phyloP scores from a whole-genome alignment of 371 early-diverging fungal genomes.

The Rhizopus stolonifer region DNA sequence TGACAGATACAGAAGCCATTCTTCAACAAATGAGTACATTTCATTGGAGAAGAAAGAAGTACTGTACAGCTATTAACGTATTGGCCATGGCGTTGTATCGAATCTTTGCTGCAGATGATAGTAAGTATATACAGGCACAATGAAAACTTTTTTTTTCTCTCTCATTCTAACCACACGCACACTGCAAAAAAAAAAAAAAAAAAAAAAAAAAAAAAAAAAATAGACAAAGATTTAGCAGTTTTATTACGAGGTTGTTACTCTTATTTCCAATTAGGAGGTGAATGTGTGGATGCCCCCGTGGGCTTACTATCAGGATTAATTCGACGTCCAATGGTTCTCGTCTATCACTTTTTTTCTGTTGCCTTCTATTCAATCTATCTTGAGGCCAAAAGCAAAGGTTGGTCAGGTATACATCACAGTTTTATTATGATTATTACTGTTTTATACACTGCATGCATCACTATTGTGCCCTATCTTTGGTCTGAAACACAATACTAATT shows the following conservation, averaged over 20 bases:
- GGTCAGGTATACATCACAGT: constrained; percentile 37
- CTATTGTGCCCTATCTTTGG: constrained; percentile 53
- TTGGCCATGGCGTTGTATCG: constrained; percentile 88
- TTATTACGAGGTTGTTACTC: constrained; percentile 83
- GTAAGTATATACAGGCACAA: constrained; percentile 3
- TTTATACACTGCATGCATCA: constrained; percentile 54
- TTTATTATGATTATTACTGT: constrained; percentile 49
- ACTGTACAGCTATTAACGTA: constrained; percentile 81
- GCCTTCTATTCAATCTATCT: constrained; percentile 65
- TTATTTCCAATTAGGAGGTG: constrained; percentile 83
- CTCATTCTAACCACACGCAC: too few species aligned
- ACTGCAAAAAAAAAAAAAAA: too few species aligned
- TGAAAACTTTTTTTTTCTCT: neutral
- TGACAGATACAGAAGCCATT: constrained; percentile 46
- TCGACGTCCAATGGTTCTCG: constrained; percentile 64
- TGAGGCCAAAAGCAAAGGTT: constrained; percentile 38
- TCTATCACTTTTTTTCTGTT: constrained; percentile 84
- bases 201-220: too few species aligned
- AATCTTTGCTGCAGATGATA: constrained; percentile 69
- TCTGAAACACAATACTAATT: constrained; percentile 23
- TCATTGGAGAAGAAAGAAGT: constrained; percentile 76
- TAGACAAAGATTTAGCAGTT: constrained; percentile 45
- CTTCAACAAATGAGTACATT: constrained; percentile 54
- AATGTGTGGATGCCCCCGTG: constrained; percentile 76
- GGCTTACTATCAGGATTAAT: constrained; percentile 74